These are phyloP conservation scores for Ustulina deusta DNA, from an alignment of 2,329 filamentous ascomycete genomes.

Conservation along the genomic window DNA sequence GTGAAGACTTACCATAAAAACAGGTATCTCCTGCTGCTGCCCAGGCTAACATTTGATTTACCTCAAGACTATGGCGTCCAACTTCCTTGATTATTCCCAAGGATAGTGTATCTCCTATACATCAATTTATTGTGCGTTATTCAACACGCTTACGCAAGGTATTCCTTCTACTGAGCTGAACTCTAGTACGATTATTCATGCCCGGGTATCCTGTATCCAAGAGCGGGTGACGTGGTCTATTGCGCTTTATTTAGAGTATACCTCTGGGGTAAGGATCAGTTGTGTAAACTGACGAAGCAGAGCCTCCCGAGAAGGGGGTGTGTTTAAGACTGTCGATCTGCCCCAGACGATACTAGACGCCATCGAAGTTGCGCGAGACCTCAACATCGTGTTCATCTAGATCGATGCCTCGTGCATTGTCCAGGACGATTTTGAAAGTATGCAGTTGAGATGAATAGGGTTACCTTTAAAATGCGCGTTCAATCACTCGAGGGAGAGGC, in stretches of 20 bases:
- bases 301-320: background rate
- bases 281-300: background rate
- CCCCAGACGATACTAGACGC: background rate
- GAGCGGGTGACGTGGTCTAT: background rate
- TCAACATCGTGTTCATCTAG: background rate
- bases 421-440: background rate
- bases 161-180: background rate
- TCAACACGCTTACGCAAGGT: background rate
- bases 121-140: background rate
- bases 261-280: slow-evolving; percentile 1
- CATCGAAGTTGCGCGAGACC: background rate
- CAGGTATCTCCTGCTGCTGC: too few species aligned
- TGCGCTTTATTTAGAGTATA: background rate
- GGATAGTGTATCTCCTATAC: too few species aligned
- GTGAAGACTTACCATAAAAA: too few species aligned
- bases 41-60: too few species aligned
- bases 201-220: background rate
- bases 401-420: background rate
- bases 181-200: background rate
- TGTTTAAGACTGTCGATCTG: background rate
- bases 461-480: too few species aligned
- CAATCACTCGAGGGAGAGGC: too few species aligned
- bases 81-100: too few species aligned
- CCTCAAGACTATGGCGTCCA: too few species aligned
- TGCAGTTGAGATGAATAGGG: background rate